Evolutionary conservation across 2,329 filamentous ascomycete species (phyloP).

Genomic region (Talaromyces islandicus): DNA sequence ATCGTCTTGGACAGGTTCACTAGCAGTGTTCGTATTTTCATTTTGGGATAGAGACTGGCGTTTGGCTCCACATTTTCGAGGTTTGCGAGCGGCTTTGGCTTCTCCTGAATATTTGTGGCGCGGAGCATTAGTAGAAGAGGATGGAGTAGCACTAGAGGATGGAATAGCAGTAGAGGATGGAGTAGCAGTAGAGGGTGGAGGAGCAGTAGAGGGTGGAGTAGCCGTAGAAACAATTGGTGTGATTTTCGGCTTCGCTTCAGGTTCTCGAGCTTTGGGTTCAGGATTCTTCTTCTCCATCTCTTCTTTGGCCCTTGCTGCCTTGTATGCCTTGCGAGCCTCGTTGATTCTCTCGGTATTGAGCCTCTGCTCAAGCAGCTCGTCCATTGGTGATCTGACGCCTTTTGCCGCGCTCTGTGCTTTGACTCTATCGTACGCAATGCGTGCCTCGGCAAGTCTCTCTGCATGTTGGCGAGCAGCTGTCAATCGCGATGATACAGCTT

Average conservation of each 20-base stretch:
- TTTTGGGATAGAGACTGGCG: neutral
- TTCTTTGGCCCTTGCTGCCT: conserved; percentile 7
- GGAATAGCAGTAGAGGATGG: neutral
- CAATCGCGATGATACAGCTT: conserved; percentile 4
- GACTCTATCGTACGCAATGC: conserved; percentile 8
- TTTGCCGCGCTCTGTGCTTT: conserved; percentile 2
- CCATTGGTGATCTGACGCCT: neutral
- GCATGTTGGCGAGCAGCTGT: conserved; percentile 9
- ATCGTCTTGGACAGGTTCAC: neutral
- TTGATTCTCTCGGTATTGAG: conserved; percentile 9
- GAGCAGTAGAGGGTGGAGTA: too few species aligned
- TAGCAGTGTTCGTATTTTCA: neutral
- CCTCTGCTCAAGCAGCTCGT: conserved; percentile 3
- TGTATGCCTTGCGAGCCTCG: conserved; percentile 10
- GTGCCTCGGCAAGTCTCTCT: conserved; percentile 10
- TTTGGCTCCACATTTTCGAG: neutral
- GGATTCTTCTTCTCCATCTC: neutral
- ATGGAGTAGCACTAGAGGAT: neutral
- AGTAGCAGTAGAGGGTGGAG: too few species aligned
- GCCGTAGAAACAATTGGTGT: neutral
- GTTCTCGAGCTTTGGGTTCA: neutral
- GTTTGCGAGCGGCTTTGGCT: neutral
- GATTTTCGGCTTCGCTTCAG: neutral
- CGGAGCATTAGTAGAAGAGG: neutral
- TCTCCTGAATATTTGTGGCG: neutral